Evolutionary conservation across 164 flowering plant genomes (phyloP), one percentile per base, ranked within the genome.

Genomic region (Annona squamosa): DNA sequence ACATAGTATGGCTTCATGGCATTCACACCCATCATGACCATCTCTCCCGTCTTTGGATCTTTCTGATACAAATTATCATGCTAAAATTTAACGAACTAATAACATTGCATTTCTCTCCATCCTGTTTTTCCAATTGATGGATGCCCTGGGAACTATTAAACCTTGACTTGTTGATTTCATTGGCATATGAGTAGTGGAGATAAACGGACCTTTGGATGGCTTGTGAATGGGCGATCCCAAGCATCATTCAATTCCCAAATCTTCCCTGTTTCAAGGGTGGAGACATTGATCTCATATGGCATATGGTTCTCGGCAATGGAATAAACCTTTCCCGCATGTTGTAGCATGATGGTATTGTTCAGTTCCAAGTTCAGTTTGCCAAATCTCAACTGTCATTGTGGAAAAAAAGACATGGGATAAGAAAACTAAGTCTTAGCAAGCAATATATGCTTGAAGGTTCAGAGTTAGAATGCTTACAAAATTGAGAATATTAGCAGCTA

Each of bases 141-240:
- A 26, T 26, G 37, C 37, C 37, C 1, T 26, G 37, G 37, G 37
- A 63, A 4, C 65, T 63, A 17, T 63, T 16, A 18, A 63, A 42
- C 4, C 6, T 16, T 2, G 26, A 18, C 5, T 6, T 5, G 26
- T 6, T 7, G 5, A 17, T 63, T 7, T 26, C 37, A 26, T 26
- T 26, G 37, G 37, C 37, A 26, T 26, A 26, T 26, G 37, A 26
- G 37, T 26, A 1, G 59, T 65, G 4, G 37, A 65, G 13, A 10
- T 65, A 57, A 61, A 52, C 44, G 5, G 65, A 77, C 79, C 76
- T 77, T 77, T 44, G 79, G 76, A 70, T 77, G 79, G 48, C 73
- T 70, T 4, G 76, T 70, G 46, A 73, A 77, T 41, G 79, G 73
- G 43, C 79, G 79, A 57, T 70, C 46, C 79, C 79, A 77, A 65